These are phyloP conservation scores for Malassezia nana DNA, from an alignment of 1,284 basidiomycete genomes.

Conservation along the genomic window DNA sequence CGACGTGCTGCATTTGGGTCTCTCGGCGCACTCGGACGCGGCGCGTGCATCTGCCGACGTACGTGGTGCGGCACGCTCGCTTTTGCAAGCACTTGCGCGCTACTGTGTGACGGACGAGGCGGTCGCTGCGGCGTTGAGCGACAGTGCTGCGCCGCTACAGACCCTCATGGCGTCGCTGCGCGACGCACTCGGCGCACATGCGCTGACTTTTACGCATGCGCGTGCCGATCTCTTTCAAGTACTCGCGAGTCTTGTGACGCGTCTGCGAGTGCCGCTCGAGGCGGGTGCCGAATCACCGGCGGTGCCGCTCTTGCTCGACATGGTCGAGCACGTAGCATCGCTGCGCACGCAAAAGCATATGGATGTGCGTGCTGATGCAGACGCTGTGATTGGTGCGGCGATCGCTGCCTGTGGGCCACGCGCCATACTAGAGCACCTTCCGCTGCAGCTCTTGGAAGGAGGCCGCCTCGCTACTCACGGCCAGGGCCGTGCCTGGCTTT, in stretches of 20 bases:
- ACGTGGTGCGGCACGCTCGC: conserved; percentile 30
- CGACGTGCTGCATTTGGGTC: conserved; percentile 25
- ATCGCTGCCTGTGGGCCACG: conserved; percentile 79
- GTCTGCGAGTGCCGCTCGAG: conserved; percentile 28
- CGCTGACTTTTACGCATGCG: conserved; percentile 36
- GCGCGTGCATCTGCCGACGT: conserved; percentile 31
- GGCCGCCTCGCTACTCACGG: conserved; percentile 32
- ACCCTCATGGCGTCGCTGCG: conserved; percentile 29
- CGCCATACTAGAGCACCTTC: conserved; percentile 64
- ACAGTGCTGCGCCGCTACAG: conserved; percentile 23
- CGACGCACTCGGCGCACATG: conserved; percentile 38
- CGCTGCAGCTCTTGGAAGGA: conserved; percentile 60
- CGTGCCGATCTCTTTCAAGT: conserved; percentile 36
- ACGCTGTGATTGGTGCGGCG: conserved; percentile 67
- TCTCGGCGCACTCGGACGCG: conserved; percentile 38
- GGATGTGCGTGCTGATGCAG: conserved; percentile 80
- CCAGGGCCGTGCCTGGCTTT: conserved; percentile 70
- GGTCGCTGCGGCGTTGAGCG: conserved; percentile 24
- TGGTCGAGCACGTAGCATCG: conserved; percentile 67
- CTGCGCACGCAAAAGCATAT: conserved; percentile 70
- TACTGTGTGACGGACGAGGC: conserved; percentile 40
- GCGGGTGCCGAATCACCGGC: conserved; percentile 50
- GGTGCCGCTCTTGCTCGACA: conserved; percentile 61
- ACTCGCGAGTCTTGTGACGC: conserved; percentile 32
- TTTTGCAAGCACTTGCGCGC: conserved; percentile 32